These are phyloP conservation scores for Pythium utonaiense DNA, from an alignment of 352 stramenopile genomes.

Conservation along the genomic window DNA sequence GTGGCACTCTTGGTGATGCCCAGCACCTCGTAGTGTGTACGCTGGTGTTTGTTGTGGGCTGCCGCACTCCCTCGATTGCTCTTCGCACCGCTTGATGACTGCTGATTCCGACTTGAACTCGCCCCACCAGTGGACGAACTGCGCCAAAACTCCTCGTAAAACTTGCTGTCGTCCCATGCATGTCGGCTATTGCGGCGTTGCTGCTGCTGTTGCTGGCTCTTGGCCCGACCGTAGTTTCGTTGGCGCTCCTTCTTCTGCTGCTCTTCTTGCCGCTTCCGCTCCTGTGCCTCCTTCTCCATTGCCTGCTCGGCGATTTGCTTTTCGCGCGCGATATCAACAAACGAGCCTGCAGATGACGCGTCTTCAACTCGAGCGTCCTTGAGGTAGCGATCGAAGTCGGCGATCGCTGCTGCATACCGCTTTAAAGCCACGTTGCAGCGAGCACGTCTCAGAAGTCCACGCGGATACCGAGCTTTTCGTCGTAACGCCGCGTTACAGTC, in stretches of 20 bases:
- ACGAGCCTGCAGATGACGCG: slow-evolving; percentile 1
- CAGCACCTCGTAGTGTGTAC: slow-evolving; percentile 82
- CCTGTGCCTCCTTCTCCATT: slow-evolving; percentile 48
- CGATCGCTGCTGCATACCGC: slow-evolving; percentile 54
- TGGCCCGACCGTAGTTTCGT: slow-evolving; percentile 15
- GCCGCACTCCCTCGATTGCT: background rate
- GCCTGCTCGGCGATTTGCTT: slow-evolving; percentile 42
- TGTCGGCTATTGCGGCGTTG: slow-evolving; percentile 34
- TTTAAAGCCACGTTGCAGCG: slow-evolving; percentile 62
- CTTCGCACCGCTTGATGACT: slow-evolving; percentile 19
- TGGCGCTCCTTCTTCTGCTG: slow-evolving; percentile 31
- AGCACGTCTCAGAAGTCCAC: slow-evolving; percentile 61
- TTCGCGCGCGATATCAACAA: slow-evolving; percentile 41
- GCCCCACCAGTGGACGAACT: slow-evolving; percentile 17
- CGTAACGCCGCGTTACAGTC: slow-evolving; percentile 75
- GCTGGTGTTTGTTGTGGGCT: slow-evolving; percentile 17
- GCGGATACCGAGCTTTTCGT: slow-evolving; percentile 53
- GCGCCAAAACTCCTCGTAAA: slow-evolving; percentile 47
- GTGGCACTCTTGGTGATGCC: slow-evolving; percentile 54
- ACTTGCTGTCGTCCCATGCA: slow-evolving; percentile 46
- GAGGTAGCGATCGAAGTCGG: slow-evolving; percentile 77
- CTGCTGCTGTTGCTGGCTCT: slow-evolving; percentile 36
- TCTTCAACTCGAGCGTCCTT: slow-evolving; percentile 34
- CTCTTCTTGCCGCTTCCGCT: slow-evolving; percentile 41
- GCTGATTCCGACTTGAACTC: slow-evolving; percentile 14